These are phyloP conservation scores for Trichoderma sp. DNA, from an alignment of 2,329 filamentous ascomycete genomes.

Conservation along the genomic window DNA sequence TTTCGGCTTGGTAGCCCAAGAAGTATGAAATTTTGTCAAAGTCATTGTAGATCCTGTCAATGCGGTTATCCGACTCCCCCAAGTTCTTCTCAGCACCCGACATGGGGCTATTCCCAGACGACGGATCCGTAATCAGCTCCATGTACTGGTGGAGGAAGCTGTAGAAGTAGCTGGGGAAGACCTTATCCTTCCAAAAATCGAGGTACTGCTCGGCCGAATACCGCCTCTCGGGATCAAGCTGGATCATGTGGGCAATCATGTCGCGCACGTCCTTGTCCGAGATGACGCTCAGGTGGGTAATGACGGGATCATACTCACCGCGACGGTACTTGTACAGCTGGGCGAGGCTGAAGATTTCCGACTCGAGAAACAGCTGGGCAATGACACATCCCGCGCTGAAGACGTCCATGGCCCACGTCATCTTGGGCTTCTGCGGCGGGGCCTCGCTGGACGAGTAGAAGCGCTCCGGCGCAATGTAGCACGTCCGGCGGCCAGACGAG, in stretches of 20 bases:
- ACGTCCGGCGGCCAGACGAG: constrained; percentile 83
- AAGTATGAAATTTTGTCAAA: constrained; percentile 98
- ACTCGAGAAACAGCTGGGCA: constrained; percentile 90
- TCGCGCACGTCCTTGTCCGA: constrained; percentile 83
- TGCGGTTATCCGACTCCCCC: constrained; percentile 86
- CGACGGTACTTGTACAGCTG: constrained; percentile 93
- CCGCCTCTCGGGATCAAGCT: constrained; percentile 84
- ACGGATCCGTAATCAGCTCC: constrained; percentile 89
- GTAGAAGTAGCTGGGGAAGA: constrained; percentile 96
- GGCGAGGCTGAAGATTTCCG: constrained; percentile 95
- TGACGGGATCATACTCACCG: constrained; percentile 85
- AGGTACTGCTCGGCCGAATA: constrained; percentile 94
- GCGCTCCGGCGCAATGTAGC: constrained; percentile 90
- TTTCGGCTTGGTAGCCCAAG: constrained; percentile 68
- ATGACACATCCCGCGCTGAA: constrained; percentile 97
- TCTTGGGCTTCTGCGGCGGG: constrained; percentile 56
- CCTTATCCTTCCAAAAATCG: constrained; percentile 85
- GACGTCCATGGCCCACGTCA: constrained; percentile 95
- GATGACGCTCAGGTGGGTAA: constrained; percentile 78
- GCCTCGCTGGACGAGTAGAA: constrained; percentile 72
- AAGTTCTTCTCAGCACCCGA: constrained; percentile 66
- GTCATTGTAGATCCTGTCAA: constrained; percentile 87
- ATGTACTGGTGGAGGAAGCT: constrained; percentile 97
- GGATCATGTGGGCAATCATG: constrained; percentile 93
- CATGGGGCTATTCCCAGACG: constrained; percentile 70